These are phyloP conservation scores for Aquilaria yunnanensis DNA, from an alignment of 345 rosid genomes.

Conservation along the genomic window DNA sequence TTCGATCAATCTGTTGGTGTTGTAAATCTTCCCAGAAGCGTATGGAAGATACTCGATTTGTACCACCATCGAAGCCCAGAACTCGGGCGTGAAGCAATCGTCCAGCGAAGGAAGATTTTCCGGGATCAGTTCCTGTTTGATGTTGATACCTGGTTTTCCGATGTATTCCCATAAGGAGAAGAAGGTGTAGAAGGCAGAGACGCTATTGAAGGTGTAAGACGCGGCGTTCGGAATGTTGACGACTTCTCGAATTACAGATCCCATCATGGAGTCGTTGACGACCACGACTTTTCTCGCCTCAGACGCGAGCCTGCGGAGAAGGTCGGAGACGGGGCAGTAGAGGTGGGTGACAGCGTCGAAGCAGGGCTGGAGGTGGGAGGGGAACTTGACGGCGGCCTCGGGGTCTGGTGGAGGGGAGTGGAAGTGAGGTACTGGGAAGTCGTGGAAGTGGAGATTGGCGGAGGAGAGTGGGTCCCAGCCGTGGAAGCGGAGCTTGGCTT, in stretches of 20 bases:
- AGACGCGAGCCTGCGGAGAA: conserved; percentile 24
- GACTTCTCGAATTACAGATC: conserved; percentile 31
- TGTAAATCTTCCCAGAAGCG: conserved; percentile 29
- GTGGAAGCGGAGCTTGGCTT: conserved; percentile 30
- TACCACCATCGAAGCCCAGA: conserved; percentile 18
- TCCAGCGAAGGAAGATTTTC: conserved; percentile 31
- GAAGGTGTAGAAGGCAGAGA: conserved; percentile 27
- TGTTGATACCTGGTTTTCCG: conserved; percentile 9
- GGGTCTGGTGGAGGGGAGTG: conserved; percentile 31
- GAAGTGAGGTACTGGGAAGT: conserved; percentile 27
- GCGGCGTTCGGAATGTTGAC: conserved; percentile 22
- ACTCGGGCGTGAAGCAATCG: conserved; percentile 35
- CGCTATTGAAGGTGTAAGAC: conserved; percentile 36
- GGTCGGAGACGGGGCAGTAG: conserved; percentile 16
- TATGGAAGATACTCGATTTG: conserved; percentile 13
- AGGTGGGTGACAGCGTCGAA: conserved; percentile 29
- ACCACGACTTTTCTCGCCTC: conserved; percentile 23
- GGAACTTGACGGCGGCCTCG: conserved; percentile 27
- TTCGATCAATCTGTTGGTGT: conserved; percentile 39
- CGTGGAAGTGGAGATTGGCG: conserved; percentile 27
- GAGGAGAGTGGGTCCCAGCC: conserved; percentile 22
- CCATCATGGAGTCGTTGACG: conserved; percentile 42
- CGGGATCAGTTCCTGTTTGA: not conserved
- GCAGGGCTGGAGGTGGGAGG: conserved; percentile 36
- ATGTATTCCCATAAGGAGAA: conserved; percentile 15